Evolutionary conservation across 805 yeast genomes (phyloP), one percentile per base, ranked within the genome.

Genomic region (Cephaloascus albidus): DNA sequence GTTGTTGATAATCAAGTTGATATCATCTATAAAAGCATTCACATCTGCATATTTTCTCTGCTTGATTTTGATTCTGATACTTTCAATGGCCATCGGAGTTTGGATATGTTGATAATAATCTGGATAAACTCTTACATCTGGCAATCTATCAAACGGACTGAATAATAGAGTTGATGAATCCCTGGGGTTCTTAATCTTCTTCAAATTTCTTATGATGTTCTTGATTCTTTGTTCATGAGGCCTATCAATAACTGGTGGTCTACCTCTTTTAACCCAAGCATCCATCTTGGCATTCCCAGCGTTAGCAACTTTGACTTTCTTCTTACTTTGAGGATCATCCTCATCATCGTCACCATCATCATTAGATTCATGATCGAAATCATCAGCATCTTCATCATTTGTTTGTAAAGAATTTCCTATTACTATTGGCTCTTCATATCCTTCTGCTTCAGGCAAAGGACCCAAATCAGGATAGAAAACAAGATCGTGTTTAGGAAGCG

Each of bases 151-250:
- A 60, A 89, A 88, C 46, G 74, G 74, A 15, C 67, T 53, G n/a
- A 80, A 73, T 34, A 85, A 60, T 28, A 72, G 63, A 18, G 70
- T 63, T 36, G 68, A 70, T 10, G 69, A 69, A 35, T 65, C 65
- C 35, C 58, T 57, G 1, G 68, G 65, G 49, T 73, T 78, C 35
- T 76, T 72, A 43, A 83, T 80, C 53, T 85, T 85, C 52, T 88
- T 85, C 53, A 93, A 67, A 37, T 76, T 79, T 55, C 94, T 78
- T 68, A 93, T 63, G 31, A 93, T 80, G 47, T 86, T 79, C 58
- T 90, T 89, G 60, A 90, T 88, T 45, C 97, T 71, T 53, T 87
- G 87, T 60, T 93, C 97, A 58, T 83, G 89, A 4, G 95, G 95
- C 54, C 79, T 82, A 57, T 85, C 95, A 37, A 87, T 86, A 41